A percentile compares a stretch with the other conserved stretches of the same genome.
Conservation (phyloP, 345 rosid species). For the Mercurialis annua region DNA sequence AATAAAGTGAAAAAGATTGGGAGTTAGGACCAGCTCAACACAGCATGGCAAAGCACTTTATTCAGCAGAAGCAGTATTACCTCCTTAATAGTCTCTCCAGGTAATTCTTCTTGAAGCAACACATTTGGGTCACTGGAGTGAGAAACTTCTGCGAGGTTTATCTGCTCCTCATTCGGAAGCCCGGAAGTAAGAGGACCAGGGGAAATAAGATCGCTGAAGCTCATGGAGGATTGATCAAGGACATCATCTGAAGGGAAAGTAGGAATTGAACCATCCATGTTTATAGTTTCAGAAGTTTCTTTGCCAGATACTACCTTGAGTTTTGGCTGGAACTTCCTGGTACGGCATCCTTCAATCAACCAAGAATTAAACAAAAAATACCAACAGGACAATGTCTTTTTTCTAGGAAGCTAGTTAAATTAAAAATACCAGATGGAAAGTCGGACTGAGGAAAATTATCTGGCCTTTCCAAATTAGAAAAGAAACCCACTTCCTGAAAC, state of each 20-base stretch:
- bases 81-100: slow-evolving; percentile 29
- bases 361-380: slow-evolving; percentile 3
- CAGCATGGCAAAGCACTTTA: not conserved
- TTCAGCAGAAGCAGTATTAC: slow-evolving; percentile 30
- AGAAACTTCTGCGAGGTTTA: slow-evolving; percentile 22
- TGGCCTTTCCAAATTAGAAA: slow-evolving; percentile 35
- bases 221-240: slow-evolving; percentile 35
- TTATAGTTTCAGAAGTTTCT: slow-evolving; percentile 33
- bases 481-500: slow-evolving; percentile 38
- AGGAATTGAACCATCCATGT: slow-evolving; percentile 34
- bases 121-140: slow-evolving; percentile 14
- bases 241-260: slow-evolving; percentile 32
- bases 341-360: slow-evolving; percentile 30
- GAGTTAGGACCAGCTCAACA: slow-evolving; percentile 5
- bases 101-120: slow-evolving; percentile 27
- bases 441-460: slow-evolving; percentile 34
- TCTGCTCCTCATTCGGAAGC: slow-evolving; percentile 27
- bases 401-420: not conserved
- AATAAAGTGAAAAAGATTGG: not conserved
- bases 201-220: slow-evolving; percentile 24
- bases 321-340: slow-evolving; percentile 47
- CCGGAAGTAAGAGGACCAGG: slow-evolving; percentile 25
- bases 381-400: not conserved
- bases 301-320: slow-evolving; percentile 29
- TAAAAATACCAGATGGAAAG: slow-evolving; percentile 35